Evolutionary conservation across 1,284 basidiomycete genomes (phyloP).

Genomic region (Uromyces viciae-fabae): DNA sequence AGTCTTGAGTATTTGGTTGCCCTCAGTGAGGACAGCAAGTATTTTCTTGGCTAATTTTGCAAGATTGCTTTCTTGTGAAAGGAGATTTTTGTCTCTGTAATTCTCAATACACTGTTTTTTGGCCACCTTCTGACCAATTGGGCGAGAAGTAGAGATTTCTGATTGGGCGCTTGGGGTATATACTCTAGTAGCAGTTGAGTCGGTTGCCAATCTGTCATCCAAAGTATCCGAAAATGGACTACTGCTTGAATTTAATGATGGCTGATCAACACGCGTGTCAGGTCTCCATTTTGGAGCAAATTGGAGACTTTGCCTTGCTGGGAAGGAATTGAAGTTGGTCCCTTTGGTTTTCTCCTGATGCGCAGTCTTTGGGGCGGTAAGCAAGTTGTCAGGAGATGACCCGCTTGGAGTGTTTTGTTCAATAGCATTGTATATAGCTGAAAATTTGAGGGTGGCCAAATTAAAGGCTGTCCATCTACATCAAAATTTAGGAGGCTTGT

Average conservation of each 20-base stretch:
- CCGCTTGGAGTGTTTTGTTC: background rate
- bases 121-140: background rate
- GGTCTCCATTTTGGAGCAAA: background rate
- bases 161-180: background rate
- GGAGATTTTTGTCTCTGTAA: background rate
- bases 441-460: background rate
- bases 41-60: background rate
- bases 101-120: background rate
- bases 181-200: too few relatives aligned
- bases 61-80: background rate
- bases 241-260: too few relatives aligned
- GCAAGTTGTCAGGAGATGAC: background rate
- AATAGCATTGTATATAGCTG: constrained; percentile 6
- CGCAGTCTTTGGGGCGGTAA: background rate
- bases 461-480: background rate
- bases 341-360: background rate
- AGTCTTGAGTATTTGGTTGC: background rate
- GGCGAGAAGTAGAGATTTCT: background rate
- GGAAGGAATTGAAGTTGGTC: background rate
- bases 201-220: too few relatives aligned
- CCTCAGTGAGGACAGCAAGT: background rate
- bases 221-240: background rate
- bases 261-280: background rate
- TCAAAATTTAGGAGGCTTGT: background rate
- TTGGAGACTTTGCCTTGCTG: background rate